Percentiles rank a stretch among this genome's conserved stretches.
Evolutionary conservation across 108 stramenopile genomes (phyloP).

Genomic region (Parietichytrium sp.): DNA sequence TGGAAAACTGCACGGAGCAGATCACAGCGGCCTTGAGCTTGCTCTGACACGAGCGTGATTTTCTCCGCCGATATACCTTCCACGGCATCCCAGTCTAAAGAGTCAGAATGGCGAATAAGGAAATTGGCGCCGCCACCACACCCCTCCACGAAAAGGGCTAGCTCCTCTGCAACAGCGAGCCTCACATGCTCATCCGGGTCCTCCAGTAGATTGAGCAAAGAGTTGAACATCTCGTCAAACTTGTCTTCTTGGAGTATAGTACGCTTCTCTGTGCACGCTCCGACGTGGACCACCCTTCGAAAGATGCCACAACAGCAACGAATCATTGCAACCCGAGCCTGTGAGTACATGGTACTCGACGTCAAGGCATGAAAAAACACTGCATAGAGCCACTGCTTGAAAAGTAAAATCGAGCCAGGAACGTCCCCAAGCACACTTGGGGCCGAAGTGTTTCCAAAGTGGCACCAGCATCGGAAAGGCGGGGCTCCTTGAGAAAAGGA

Average conservation of each 20-base stretch:
- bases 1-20: neutral
- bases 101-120: too few species aligned
- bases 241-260: neutral
- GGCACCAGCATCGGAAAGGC: neutral
- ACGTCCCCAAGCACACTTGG: neutral
- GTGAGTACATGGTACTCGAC: neutral
- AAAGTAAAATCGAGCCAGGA: neutral
- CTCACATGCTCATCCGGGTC: neutral
- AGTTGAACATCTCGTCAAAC: neutral
- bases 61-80: too few species aligned
- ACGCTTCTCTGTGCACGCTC: neutral
- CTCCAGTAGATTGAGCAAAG: neutral
- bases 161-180: neutral
- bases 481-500: too few species aligned
- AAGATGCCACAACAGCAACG: neutral
- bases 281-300: neutral
- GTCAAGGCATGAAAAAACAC: neutral
- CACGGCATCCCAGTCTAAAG: too few species aligned
- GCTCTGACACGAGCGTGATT: neutral
- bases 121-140: conserved; percentile 20
- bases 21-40: conserved; percentile 6
- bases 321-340: conserved; percentile 13
- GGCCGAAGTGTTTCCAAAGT: neutral
- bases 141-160: neutral
- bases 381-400: conserved; percentile 4